Evolutionary conservation across 805 yeast species (phyloP), one percentile per base, ranked within the genome.

Genomic region (Maudiozyma barnettii): DNA sequence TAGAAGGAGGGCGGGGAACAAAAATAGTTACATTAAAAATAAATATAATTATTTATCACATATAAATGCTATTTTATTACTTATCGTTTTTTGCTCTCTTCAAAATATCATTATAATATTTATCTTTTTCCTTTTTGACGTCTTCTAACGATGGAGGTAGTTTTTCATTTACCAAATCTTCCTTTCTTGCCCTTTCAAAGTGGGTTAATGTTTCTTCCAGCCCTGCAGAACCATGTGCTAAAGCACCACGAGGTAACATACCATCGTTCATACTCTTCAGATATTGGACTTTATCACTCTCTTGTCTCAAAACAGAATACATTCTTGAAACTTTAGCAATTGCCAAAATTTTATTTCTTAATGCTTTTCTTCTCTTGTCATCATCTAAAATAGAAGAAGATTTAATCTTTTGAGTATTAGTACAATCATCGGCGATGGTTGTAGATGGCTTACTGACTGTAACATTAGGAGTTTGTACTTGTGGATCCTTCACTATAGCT

Each of bases 271-370:
- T 72, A 16, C 74, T 73, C 67, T 88, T 87, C 58, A 91, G 73
- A 59, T 83, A 87, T 44, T 82, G 81, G 44, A 91, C 93, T 54
- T 79, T 80, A 64, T 87, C 97, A 42, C 90, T 76, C 59, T 91
- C 96, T 61, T 87, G 89, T 54, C 97, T 76, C 56, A 91, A 72
- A 7, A 90, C 83, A 52, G 81, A 83, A 67, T 84, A 90, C 95
- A 91, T 87, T 48, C 96, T 77, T 21, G 96, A 83, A 54, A 91
- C 87, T 54, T 95, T 78, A n/a, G 98, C 98, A 66, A 91, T 93
- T 13, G 98, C 98, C 57, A 91, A 68, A 45, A 93, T 85, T 72
- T 91, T 91, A 66, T 86, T 89, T 53, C 91, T 77, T 49, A 89
- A 70, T 1, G 87, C 82, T 54, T 76, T 69, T 52, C 74, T 70